Base-by-base conservation (phyloP, 805 yeast species). In the Yamadazyma sp. region DNA sequence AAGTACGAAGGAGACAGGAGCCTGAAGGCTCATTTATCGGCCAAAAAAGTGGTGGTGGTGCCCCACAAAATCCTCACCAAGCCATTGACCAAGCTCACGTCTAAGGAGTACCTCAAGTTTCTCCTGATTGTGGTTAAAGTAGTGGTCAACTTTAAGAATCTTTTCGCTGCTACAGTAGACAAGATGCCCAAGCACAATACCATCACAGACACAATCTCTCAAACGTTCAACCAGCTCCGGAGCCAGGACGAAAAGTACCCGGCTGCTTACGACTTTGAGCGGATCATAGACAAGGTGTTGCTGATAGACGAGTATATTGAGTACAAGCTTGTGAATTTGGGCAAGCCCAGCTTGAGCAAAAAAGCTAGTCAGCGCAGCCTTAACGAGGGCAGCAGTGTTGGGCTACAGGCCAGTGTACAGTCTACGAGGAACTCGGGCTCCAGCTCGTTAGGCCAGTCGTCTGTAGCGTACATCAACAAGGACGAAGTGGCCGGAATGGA, bases 21-120 rank as follows among this genome's bases (percentile, higher is more conserved):
- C 12, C 28, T 13, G 18, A 46, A 38, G 19, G 13, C 37, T 9
- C 28, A 33, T 10, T 12, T 38, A 3, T 29, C 46, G 7, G 47
- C 44, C 2, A 57, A 58, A 38, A 57, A 53, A 40, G 46, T 62
- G 17, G 58, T 66, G 7, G 56, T 68, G 6, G 59, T 67, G 5
- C 73, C 74, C 1, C 73, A 68, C 41, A 59, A 59, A 41, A 64
- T 68, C n/a, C 53, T 68, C 29, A 60, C 55, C 41, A 64, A 65
- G 35, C 72, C 73, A 9, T 62, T 68, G 42, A 52, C 60, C 22
- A 61, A 61, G 37, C 50, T 68, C 20, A 49, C 63, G 17, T 52
- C 63, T 12, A 57, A 57, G 37, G 73, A 68, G 42, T 66, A 61
- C 39, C 48, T 66, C 32, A 53, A 50, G 40, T 66, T 68, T 37